phyloP scores from a whole-genome alignment of 441 rosid species.

The Geranium incanum region DNA sequence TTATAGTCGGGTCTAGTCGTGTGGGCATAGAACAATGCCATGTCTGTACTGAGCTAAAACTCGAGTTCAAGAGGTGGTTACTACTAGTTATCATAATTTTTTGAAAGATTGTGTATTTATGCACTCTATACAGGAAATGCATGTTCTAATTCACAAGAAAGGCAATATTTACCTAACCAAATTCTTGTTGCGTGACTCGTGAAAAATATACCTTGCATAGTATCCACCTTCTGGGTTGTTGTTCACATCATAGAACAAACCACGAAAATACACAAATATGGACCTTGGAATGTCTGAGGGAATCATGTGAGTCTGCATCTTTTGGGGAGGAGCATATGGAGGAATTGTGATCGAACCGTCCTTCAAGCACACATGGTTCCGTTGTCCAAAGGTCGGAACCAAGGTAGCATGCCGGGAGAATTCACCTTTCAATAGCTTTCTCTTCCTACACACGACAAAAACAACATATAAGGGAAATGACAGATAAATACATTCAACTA shows the following conservation, averaged over 20 bases:
- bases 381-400: constrained; percentile 72
- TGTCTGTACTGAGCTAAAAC: too few relatives aligned
- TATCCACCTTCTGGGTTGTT: constrained; percentile 80
- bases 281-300: constrained; percentile 63
- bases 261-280: constrained; percentile 66
- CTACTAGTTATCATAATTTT: too few relatives aligned
- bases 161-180: too few relatives aligned
- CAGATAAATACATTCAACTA: background rate
- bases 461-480: too few relatives aligned
- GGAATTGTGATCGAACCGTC: constrained; percentile 70
- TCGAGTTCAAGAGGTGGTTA: too few relatives aligned
- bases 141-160: too few relatives aligned
- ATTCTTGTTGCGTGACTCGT: too few relatives aligned
- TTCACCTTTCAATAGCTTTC: constrained; percentile 72
- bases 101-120: too few relatives aligned
- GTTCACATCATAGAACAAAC: constrained; percentile 67
- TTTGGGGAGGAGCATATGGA: constrained; percentile 78
- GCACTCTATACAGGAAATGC: too few relatives aligned
- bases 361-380: constrained; percentile 66
- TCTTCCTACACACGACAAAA: constrained; percentile 42
- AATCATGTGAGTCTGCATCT: constrained; percentile 69
- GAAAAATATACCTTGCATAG: constrained; percentile 49
- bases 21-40: too few relatives aligned
- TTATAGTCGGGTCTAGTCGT: too few relatives aligned
- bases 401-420: constrained; percentile 57